Evolutionary conservation across 441 rosid species (phyloP), one percentile per base, ranked within the genome.

Genomic region (Bruguiera hainesii): DNA sequence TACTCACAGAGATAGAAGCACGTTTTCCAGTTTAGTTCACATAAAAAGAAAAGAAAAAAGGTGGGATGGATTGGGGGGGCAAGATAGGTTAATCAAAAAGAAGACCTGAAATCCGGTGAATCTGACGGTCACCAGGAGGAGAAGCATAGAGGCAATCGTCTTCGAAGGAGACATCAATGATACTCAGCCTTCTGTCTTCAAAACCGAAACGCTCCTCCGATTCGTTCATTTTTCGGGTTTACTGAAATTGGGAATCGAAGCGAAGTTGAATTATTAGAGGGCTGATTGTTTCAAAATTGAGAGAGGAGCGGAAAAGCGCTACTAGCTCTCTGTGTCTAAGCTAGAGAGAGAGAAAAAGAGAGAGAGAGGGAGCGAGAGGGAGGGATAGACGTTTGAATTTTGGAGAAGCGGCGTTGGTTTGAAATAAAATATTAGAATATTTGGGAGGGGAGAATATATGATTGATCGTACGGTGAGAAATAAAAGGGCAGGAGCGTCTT

Each of bases 91-190:
- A 37, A 37, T 37, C 33, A 9, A 64, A 31, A 70, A 30, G 67
- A 20, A 15, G 52, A 87, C 91, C 89, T 69, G 84, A 70, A 56
- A 74, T 64, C 1, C 35, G 74, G 63, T 19, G 67, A 57, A 18
- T 57, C 25, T 53, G 67, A 49, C 65, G 79, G 72, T 80, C 74
- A 48, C n/a, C 72, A 16, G 76, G 66, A 33, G 91, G 82, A 19
- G 91, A 79, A 75, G 70, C 33, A 82, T 89, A 84, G 73, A 92
- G 95, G 78, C 80, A 82, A 75, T 96, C 99, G 62, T 93, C 96
- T 73, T 90, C 99, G 37, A 78, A 83, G 56, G 89, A 77, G 68
- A 90, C 83, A 56, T 96, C 97, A 58, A 93, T 85, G 65, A 96
- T 85, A 70, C 89, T 83, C 39, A 85, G 82, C 65, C 80, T 78